Evolutionary conservation across 148 eudicot species (phyloP).

Genomic region (Drosera capensis): DNA sequence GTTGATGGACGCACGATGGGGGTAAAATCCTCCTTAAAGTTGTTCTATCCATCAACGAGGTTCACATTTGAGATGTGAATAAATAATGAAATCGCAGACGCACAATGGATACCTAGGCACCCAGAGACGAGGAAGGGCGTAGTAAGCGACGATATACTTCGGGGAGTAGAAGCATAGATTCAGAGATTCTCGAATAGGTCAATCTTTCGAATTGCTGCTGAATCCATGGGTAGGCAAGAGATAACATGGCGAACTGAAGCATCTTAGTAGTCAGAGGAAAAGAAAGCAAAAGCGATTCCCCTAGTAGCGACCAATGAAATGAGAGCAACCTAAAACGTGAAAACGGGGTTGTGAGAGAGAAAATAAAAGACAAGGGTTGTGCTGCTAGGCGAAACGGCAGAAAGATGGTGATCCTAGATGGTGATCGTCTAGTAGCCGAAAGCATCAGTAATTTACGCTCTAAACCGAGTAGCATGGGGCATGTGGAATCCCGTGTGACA

Average conservation of each 20-base stretch:
- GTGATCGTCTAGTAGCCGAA: slow-evolving; percentile 2
- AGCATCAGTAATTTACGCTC: slow-evolving; percentile 2
- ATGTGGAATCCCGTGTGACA: not conserved
- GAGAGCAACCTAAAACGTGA: not conserved
- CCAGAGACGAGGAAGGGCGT: slow-evolving; percentile 2
- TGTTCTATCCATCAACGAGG: too few relatives aligned
- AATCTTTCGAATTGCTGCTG: slow-evolving; percentile 1
- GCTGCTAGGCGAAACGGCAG: not conserved
- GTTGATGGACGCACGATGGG: too few relatives aligned
- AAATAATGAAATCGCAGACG: too few relatives aligned
- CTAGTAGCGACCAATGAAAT: slow-evolving; percentile 1
- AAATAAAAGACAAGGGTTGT: too few relatives aligned
- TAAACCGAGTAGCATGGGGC: slow-evolving; percentile 1
- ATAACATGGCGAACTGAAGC: not conserved
- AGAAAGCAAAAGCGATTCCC: too few relatives aligned
- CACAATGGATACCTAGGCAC: slow-evolving; percentile 1
- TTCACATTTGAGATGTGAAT: too few relatives aligned
- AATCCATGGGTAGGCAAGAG: slow-evolving; percentile 3
- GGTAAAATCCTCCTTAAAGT: too few relatives aligned
- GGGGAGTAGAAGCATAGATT: slow-evolving; percentile 6
- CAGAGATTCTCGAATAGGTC: slow-evolving; percentile 3
- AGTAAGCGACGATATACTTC: not conserved
- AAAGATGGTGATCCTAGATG: slow-evolving; percentile 1
- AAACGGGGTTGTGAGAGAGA: too few relatives aligned
- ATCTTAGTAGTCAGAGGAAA: not conserved